Evolutionary conservation across 805 yeast genomes (phyloP).

Genomic region (Candida mattraensis): DNA sequence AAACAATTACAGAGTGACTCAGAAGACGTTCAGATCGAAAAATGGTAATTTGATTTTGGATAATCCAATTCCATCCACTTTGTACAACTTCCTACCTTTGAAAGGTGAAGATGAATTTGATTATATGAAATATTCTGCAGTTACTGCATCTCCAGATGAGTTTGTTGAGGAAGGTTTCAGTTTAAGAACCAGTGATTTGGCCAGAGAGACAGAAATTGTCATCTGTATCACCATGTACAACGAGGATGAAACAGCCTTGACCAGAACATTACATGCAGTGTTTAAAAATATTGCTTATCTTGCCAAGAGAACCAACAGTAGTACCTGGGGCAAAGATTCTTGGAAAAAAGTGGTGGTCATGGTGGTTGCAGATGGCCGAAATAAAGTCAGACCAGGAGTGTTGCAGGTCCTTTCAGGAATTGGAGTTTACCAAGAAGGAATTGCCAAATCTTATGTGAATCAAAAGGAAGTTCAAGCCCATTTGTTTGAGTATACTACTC

Average conservation of each 20-base stretch:
- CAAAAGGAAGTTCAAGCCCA: constrained; percentile 91
- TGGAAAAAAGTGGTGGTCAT: constrained; percentile 96
- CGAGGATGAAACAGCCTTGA: constrained; percentile 85
- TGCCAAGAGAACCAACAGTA: constrained; percentile 74
- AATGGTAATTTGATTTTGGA: constrained; percentile 86
- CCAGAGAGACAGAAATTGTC: constrained; percentile 88
- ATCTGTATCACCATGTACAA: constrained; percentile 97
- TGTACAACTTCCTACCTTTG: constrained; percentile 79
- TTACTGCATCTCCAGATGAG: constrained; percentile 89
- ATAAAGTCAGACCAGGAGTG: constrained; percentile 80
- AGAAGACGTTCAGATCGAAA: constrained; percentile 71
- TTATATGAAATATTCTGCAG: constrained; percentile 96
- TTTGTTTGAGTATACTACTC: constrained; percentile 93
- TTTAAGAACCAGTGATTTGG: constrained; percentile 78
- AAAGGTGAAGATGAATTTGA: constrained; percentile 91
- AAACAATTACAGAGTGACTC: constrained; percentile 34
- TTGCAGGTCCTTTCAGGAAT: constrained; percentile 87
- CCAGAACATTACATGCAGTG: constrained; percentile 92
- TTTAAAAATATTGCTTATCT: constrained; percentile 90
- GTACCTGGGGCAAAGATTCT: constrained; percentile 93
- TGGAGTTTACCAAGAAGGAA: constrained; percentile 96
- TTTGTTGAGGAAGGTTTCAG: constrained; percentile 80
- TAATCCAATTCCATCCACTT: constrained; percentile 90
- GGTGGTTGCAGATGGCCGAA: constrained; percentile 92
- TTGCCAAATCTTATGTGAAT: constrained; percentile 92